phyloP scores from a whole-genome alignment of 2,329 filamentous ascomycete genomes.

The Ophiosphaerella korrae region DNA sequence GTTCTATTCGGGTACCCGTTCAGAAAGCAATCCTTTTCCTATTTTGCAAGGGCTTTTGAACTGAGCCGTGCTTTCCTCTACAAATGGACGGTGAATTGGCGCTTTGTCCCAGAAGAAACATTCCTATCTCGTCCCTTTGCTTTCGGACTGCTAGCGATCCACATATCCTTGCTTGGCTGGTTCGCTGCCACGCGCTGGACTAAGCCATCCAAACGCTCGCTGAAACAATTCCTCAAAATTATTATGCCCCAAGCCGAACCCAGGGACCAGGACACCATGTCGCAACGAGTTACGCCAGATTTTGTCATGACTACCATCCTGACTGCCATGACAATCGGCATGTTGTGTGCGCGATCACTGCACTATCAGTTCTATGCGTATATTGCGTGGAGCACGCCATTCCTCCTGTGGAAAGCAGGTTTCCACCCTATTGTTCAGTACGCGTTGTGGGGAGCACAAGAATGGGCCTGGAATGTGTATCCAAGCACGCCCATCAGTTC shows the following conservation, averaged over 20 bases:
- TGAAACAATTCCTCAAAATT: slow-evolving; percentile 60
- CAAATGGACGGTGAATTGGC: slow-evolving; percentile 99
- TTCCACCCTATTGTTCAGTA: slow-evolving; percentile 71
- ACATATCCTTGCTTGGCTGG: slow-evolving; percentile 66
- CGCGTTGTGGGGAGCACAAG: slow-evolving; percentile 75
- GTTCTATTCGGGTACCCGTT: slow-evolving; percentile 70
- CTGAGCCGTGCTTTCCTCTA: slow-evolving; percentile 89
- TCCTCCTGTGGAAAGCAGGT: slow-evolving; percentile 80
- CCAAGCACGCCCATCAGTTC: slow-evolving; percentile 76
- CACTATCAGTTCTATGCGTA: slow-evolving; percentile 97
- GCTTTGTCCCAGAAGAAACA: slow-evolving; percentile 81
- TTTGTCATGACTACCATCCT: slow-evolving; percentile 80
- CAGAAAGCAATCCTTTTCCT: slow-evolving; percentile 67
- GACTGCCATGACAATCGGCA: slow-evolving; percentile 75
- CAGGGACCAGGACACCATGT: slow-evolving; percentile 60
- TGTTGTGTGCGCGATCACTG: slow-evolving; percentile 84
- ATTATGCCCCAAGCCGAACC: slow-evolving; percentile 50
- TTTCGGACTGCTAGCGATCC: slow-evolving; percentile 66
- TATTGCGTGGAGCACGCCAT: slow-evolving; percentile 86
- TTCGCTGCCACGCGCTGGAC: slow-evolving; percentile 76
- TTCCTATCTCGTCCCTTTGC: slow-evolving; percentile 79
- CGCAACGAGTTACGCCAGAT: slow-evolving; percentile 66
- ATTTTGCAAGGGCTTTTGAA: slow-evolving; percentile 85
- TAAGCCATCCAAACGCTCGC: slow-evolving; percentile 65
- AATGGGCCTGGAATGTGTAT: slow-evolving; percentile 93